Evolutionary conservation across 148 eudicot species (phyloP).

Genomic region (Cornus controversa): DNA sequence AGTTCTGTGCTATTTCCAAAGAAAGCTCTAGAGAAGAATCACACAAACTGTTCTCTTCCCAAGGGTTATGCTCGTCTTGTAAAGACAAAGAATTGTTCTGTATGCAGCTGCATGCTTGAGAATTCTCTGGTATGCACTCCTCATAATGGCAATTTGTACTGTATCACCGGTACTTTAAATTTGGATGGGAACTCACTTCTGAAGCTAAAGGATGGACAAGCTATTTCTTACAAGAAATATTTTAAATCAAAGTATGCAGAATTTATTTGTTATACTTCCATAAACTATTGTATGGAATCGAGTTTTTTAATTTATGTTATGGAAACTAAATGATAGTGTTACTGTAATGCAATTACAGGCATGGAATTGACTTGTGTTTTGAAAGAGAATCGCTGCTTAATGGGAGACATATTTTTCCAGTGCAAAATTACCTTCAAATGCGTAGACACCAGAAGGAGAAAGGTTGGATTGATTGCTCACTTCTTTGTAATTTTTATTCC

Average conservation of each 20-base stretch:
- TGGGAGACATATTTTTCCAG: conserved; percentile 53
- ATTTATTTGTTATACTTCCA: background rate
- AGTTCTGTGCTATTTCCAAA: conserved; percentile 37
- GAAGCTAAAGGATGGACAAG: conserved; percentile 28
- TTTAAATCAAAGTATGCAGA: conserved; percentile 48
- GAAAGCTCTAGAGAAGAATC: background rate
- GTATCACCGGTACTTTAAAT: conserved; percentile 40
- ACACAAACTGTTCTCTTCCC: conserved; percentile 10
- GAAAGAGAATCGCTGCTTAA: conserved; percentile 47
- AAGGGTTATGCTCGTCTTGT: conserved; percentile 17
- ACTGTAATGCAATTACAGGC: conserved; percentile 33
- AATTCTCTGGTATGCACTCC: conserved; percentile 76
- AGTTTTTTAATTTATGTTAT: background rate
- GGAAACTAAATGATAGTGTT: background rate
- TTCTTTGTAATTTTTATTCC: background rate
- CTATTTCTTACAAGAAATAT: conserved; percentile 56
- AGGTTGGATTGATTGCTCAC: conserved; percentile 33
- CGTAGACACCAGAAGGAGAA: conserved; percentile 41
- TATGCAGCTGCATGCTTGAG: conserved; percentile 49
- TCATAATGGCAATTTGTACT: conserved; percentile 62
- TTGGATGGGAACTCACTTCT: conserved; percentile 53
- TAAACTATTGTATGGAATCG: background rate
- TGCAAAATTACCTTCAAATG: conserved; percentile 55
- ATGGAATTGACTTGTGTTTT: conserved; percentile 58
- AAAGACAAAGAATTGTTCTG: conserved; percentile 41